Evolutionary conservation across 2,329 filamentous ascomycete species (phyloP).

Genomic region (Hansfordia pulvinata): DNA sequence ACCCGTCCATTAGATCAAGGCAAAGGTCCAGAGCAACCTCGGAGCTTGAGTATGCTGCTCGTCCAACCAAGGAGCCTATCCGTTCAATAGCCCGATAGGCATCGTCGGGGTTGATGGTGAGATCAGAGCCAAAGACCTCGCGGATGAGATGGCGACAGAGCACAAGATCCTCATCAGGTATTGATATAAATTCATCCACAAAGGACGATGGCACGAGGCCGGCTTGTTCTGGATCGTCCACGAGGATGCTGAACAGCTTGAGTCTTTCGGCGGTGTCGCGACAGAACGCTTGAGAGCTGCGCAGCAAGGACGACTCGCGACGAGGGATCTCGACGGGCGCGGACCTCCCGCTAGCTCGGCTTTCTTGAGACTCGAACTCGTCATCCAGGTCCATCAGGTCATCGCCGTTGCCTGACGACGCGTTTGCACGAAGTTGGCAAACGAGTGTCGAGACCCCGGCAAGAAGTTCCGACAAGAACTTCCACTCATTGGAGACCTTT

Average conservation of each 20-base stretch:
- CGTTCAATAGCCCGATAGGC: conserved; percentile 33
- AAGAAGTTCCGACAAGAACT: conserved; percentile 26
- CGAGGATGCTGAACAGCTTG: conserved; percentile 26
- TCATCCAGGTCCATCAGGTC: conserved; percentile 57
- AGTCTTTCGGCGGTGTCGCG: conserved; percentile 31
- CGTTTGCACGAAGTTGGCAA: no score
- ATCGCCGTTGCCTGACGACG: no score
- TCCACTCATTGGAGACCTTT: conserved; percentile 22
- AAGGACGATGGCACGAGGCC: conserved; percentile 36
- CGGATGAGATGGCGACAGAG: conserved; percentile 32
- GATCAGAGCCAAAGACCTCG: conserved; percentile 39
- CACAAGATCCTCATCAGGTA: conserved; percentile 39
- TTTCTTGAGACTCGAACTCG: conserved; percentile 47
- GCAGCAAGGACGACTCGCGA: conserved; percentile 24
- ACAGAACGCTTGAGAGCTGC: conserved; percentile 32
- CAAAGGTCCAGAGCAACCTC: conserved; percentile 59
- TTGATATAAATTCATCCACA: conserved; percentile 31
- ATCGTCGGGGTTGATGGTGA: conserved; percentile 31
- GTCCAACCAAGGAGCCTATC: conserved; percentile 35
- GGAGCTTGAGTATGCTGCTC: conserved; percentile 53
- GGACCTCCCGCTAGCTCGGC: conserved; percentile 24
- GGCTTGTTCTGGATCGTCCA: conserved; percentile 27
- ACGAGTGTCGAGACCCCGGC: conserved; percentile 21
- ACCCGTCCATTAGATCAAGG: conserved; percentile 52
- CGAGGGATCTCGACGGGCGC: conserved; percentile 29